Base-by-base conservation (phyloP, 1,284 basidiomycete species). In the Ceratobasidium sp. region DNA sequence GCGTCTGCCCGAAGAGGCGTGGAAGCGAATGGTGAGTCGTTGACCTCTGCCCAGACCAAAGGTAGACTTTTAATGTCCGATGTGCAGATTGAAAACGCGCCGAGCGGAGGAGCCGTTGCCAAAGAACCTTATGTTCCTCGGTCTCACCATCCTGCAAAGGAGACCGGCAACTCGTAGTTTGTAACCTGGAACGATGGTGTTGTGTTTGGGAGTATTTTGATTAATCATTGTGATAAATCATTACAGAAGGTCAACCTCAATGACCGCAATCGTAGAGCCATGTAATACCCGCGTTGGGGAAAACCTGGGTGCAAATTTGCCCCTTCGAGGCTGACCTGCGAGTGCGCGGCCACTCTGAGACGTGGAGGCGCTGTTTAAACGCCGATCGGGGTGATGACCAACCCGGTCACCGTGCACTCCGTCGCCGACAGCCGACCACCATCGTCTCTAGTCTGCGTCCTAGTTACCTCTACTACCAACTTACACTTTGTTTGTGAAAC, bases 1-100 rank as follows among this genome's bases (percentile, higher is more conserved):
- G 41, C 49, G 65, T n/a, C 22, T 31, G 13, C 65, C 65, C 2
- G 65, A 49, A 3, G 65, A 68, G 24, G 65, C 65, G 9, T 68
- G 65, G 65, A 68, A 68, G 24, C 49, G 37, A 56, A 68, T 68
- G 65, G 65, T 68, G 34, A 41, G 51, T 37, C 8, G 29, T 49
- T 49, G 22, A 37, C 8, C 34, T 19, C 13, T 49, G 46, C 46
- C 13, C 2, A 14, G 14, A 24, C 19, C n/a, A 1, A 53, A 8
- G 16, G 9, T 24, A 53, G n/a, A 41, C 7, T 31, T n/a, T 61
- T 56, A 41, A 37, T 61, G 22, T 13, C 22, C 31, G 24, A 34
- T 24, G 11, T 29, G 11, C 14, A 62, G 61, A 62, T 62, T 22
- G 61, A 62, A 16, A 62, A 62, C 27, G 24, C 39, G 6, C 61